Conservation (phyloP, 441 rosid genomes). For the Erodium moschatum region DNA sequence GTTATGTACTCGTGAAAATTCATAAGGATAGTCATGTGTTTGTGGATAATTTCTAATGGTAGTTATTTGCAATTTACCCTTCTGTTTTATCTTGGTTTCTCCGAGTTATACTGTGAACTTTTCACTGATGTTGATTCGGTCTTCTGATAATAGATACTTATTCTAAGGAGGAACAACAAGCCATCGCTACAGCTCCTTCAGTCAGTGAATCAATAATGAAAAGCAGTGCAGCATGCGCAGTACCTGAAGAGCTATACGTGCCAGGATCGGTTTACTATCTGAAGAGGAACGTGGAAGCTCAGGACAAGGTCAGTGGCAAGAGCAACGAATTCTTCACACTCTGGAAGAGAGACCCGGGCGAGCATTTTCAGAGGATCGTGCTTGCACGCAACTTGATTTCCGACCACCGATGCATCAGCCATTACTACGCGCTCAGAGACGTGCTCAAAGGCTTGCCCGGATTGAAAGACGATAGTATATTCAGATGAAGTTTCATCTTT, state of each 20-base stretch:
- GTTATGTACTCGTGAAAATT: no score
- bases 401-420: conserved; percentile 86
- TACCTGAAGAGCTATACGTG: conserved; percentile 60
- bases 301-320: conserved; percentile 21
- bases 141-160: conserved; percentile 26
- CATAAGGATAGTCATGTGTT: no score
- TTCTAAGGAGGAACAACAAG: conserved; percentile 19
- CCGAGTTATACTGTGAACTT: neutral
- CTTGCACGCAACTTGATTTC: conserved; percentile 69
- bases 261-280: conserved; percentile 72
- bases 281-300: conserved; percentile 40
- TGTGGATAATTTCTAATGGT: no score
- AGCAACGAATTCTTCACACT: conserved; percentile 50
- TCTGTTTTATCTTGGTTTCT: no score
- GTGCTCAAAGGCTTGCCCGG: conserved; percentile 70
- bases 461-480: conserved; percentile 34
- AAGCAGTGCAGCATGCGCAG: conserved; percentile 20
- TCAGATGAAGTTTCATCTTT: conserved; percentile 14
- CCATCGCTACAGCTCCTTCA: conserved; percentile 5
- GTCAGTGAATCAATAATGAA: conserved; percentile 22
- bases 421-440: conserved; percentile 71
- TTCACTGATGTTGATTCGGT: conserved; percentile 5
- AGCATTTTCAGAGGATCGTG: conserved; percentile 78
- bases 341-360: conserved; percentile 69
- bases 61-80: no score